Percentiles rank a stretch among this genome's conserved stretches.
Evolutionary conservation across 164 flowering plant genomes (phyloP).

Genomic region (Annona squamosa): DNA sequence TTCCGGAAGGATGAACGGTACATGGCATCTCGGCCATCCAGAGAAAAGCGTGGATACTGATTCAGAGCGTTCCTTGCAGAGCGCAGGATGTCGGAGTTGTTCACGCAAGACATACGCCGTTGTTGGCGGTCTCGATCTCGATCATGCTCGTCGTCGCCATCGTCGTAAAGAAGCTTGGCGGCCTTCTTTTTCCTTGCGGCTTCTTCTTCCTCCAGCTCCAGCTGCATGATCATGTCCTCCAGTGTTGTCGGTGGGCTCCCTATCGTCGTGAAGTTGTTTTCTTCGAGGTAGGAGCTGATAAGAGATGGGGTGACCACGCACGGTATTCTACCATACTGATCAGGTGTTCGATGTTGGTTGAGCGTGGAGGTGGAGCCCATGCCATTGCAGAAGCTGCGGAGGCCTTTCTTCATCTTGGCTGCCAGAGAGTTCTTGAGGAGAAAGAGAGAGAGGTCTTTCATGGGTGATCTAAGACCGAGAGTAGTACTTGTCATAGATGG

Average conservation of each 20-base stretch:
- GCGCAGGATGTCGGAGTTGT: slow-evolving; percentile 66
- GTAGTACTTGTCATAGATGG: background rate
- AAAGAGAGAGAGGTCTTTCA: slow-evolving; percentile 61
- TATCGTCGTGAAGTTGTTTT: background rate
- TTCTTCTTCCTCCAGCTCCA: slow-evolving; percentile 71
- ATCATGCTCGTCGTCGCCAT: slow-evolving; percentile 2
- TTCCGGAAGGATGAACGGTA: slow-evolving; percentile 62
- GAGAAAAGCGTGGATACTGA: slow-evolving; percentile 91
- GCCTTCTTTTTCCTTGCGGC: slow-evolving; percentile 25
- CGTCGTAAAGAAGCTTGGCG: slow-evolving; percentile 13
- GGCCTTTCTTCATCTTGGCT: slow-evolving; percentile 54
- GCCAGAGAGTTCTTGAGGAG: slow-evolving; percentile 55
- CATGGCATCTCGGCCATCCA: slow-evolving; percentile 83
- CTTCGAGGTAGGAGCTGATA: slow-evolving; percentile 14
- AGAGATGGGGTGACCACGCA: slow-evolving; percentile 7
- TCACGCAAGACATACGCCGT: slow-evolving; percentile 76
- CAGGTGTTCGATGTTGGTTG: slow-evolving; percentile 33
- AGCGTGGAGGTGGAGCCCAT: slow-evolving; percentile 72
- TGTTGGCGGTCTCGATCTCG: background rate
- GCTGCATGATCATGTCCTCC: slow-evolving; percentile 80
- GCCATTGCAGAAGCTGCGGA: slow-evolving; percentile 24
- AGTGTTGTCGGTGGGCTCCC: slow-evolving; percentile 32
- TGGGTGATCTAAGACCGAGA: slow-evolving; percentile 9
- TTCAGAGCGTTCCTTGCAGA: slow-evolving; percentile 80
- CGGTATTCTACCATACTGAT: background rate